Evolutionary conservation across 108 stramenopile genomes (phyloP), one percentile per base, ranked within the genome.

Genomic region (Conticribra guillardii): DNA sequence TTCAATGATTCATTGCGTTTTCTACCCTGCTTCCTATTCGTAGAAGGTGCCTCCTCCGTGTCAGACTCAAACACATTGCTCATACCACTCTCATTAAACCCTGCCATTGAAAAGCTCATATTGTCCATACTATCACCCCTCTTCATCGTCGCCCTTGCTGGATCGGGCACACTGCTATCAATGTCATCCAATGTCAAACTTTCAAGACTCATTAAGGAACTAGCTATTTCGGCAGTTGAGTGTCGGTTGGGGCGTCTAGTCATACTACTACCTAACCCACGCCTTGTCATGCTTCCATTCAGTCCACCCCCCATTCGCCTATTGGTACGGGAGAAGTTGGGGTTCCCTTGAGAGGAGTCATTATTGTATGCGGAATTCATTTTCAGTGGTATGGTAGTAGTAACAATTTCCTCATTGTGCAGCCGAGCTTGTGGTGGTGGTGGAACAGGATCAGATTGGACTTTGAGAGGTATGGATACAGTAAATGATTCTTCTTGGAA

Each of bases 111-210:
- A 17, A 59, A 31, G 33, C 58, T 41, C 37, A 41, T 41, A 11
- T 41, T 41, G 37, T 5, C 37, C 5, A 41, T 5, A 41, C 37
- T 41, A 11, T 41, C 37, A 41, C 37, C 3, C 14, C 23, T 53
- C 11, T 53, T 26, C 22, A 41, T 29, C 18, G 8, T 8, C 21
- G 41, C 34, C 21, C 60, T 62, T 32, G 26, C 1, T 28, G 64
- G 2, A 24, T 64, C 29, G 37, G 27, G 3, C 21, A 54, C 56
- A 64, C 62, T 53, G 31, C 60, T 44, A 41, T 67, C 67, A 21
- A 76, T 54, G 28, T 76, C 60, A 62, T 76, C 74, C 66, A 76
- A 55, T 17, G 51, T 62, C 54, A 76, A 54, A 28, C 67, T 68
- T 16, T 68, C 74, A 49, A 68, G 31, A 45, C 74, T 76, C 74